Base-by-base conservation (phyloP, 306 rosid species). In the Castanea sativa region DNA sequence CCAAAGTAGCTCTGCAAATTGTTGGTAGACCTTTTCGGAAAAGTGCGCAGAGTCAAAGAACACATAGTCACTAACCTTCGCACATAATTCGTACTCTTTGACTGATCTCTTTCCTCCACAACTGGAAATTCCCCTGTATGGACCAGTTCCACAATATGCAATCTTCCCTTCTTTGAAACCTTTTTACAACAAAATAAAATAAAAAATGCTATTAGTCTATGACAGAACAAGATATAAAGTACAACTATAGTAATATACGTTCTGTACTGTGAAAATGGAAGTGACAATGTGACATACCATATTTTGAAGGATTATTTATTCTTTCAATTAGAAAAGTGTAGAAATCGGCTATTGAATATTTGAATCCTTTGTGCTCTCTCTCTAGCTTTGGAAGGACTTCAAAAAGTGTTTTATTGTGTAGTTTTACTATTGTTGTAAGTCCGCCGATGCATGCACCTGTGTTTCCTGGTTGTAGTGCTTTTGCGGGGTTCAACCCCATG, bases 121-220 rank as follows among this genome's bases (percentile, higher is more conserved):
- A 73, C 76, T 88, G 2, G 25, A 20, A 63, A 71, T 73, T 60
- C 87, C 89, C 80, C 88, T 85, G 55, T 76, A 81, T 1, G 78
- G 82, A 25, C 91, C 88, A 43, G 76, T 61, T 1, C 94, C 94
- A 64, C 87, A 86, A 5, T 92, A 88, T 68, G 74, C 92, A 19
- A 4, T 41, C 23, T 76, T 85, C 21, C 80, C 88, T 55, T 83
- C 89, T 73, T 81, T 86, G 63, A 90, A 77, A 1, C 87, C 87
- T 86, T 55, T 21, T 55, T 21, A 29, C 21, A 63, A 3, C 21
- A 71, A 12, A 59, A 18, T 0, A 13, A 30, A 69, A 35, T 5
- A 7, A 5, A 20, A 45, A 15, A 45, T 38, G 15, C 52, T 45
- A 45, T 45, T 45, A 45, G 15, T 45, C 52, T 2, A 45, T 45